Base-by-base conservation (phyloP, 176 grass and related monocot species). In the Triticum dicoccoides region DNA sequence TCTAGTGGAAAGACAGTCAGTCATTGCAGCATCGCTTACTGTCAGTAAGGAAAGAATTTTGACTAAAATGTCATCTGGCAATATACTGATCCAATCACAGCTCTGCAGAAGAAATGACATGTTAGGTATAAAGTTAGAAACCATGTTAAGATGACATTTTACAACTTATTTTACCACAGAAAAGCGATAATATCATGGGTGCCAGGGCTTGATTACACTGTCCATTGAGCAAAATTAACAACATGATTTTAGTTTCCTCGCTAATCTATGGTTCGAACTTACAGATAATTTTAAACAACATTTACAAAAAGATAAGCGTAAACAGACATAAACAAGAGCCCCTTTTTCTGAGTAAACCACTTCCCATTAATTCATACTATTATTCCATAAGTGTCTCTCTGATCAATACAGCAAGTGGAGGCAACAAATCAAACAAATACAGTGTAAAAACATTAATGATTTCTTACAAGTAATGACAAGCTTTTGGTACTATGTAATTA, bases 61-160 rank as follows among this genome's bases (percentile, higher is more conserved):
- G 20, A 85, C 24, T 44, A 66, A 85, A 66, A 85, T 66, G 20
- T 85, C 83, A 85, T 85, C 72, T 76, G 72, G 83, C 8, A 85
- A 30, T 35, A 41, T 41, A 66, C 71, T 85, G 41, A 85, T 77
- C 71, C 58, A 35, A 66, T 77, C 72, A 52, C 11, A 32, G 13
- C 51, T 66, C 83, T 85, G 83, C 41, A 85, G 3, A 77, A 52
- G 17, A 76, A 77, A 77, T 8, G 33, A 9, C 38, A 76, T 65
- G 11, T 47, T 6, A 84, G 82, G 24, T 64, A 75, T 30, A 63
- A 29, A 75, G 9, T 27, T 29, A 47, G n/a, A 49, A 49, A 75
- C 11, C 72, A 75, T 9, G 23, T 75, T 29, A 29, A 8, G n/a
- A 75, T 75, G 23, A 27, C 41, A 75, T 75, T 23, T 29, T 75